Conservation (phyloP, 2,329 filamentous ascomycete genomes). For the Beauveria varroae region DNA sequence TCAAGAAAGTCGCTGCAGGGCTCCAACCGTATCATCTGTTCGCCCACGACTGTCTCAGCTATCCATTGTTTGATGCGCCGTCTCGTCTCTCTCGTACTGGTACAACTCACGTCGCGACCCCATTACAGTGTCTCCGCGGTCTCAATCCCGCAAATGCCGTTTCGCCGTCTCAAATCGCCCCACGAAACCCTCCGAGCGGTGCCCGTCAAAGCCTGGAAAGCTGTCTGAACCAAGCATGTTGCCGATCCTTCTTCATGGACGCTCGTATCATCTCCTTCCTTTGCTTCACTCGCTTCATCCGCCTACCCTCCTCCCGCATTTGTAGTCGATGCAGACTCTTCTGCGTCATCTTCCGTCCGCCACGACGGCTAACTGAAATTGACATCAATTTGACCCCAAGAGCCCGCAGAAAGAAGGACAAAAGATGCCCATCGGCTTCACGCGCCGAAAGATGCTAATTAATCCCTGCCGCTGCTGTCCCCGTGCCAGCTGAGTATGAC, state of each 20-base stretch:
- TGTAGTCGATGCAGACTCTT: background rate
- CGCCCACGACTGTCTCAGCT: background rate
- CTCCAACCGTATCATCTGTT: background rate
- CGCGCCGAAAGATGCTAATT: background rate
- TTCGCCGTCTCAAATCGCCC: background rate
- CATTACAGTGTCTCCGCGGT: background rate
- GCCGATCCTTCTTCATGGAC: background rate
- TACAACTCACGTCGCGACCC: background rate
- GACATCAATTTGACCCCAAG: no score
- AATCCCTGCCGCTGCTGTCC: background rate
- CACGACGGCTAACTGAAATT: no score
- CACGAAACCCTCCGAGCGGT: background rate
- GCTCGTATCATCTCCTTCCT: background rate
- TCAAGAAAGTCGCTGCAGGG: no score
- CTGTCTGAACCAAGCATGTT: background rate
- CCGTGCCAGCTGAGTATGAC: slow-evolving; percentile 5
- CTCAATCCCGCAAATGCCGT: background rate
- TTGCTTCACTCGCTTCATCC: background rate
- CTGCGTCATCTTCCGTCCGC: background rate
- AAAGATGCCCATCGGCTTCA: background rate
- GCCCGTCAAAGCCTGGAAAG: background rate
- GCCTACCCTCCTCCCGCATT: background rate
- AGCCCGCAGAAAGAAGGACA: no score
- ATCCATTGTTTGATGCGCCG: background rate
- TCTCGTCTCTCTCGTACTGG: background rate